These are phyloP conservation scores for Colletotrichum paranaense DNA, from an alignment of 2,329 filamentous ascomycete species.

Conservation along the genomic window DNA sequence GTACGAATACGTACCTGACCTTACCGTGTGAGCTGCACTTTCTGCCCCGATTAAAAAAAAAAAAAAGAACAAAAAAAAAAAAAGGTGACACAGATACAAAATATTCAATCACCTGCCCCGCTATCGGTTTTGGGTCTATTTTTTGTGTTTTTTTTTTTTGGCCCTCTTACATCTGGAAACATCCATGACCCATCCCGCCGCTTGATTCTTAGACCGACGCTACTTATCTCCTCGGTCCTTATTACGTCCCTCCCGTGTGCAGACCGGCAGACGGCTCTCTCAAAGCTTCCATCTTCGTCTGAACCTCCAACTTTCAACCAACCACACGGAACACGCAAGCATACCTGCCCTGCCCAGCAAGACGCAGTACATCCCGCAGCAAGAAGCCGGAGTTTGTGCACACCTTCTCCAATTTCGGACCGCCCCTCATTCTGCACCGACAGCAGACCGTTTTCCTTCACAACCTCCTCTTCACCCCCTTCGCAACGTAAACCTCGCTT, in stretches of 20 bases:
- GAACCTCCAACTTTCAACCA: constrained; percentile 15
- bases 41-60: constrained; percentile 6
- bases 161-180: constrained; percentile 27
- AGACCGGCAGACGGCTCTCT: constrained; percentile 2
- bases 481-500: constrained; percentile 24
- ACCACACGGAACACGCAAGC: background rate
- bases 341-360: constrained; percentile 3
- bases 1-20: background rate
- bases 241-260: constrained; percentile 22
- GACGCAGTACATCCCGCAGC: constrained; percentile 9
- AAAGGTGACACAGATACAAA: background rate
- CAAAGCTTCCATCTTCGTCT: constrained; percentile 26
- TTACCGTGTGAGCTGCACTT: background rate
- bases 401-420: constrained; percentile 24
- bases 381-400: constrained; percentile 1
- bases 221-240: constrained; percentile 15
- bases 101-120: constrained; percentile 10
- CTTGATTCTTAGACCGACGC: constrained; percentile 17
- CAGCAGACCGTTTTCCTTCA: constrained; percentile 9
- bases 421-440: constrained; percentile 23
- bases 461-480: constrained; percentile 9
- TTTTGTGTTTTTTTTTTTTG: background rate
- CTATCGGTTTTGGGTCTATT: constrained; percentile 15
- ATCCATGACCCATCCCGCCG: constrained; percentile 34
- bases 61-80: constrained; percentile 4